Percentiles rank a stretch among this genome's conserved stretches.
phyloP scores from a whole-genome alignment of 257 asterid genomes.

The Capsicum baccatum region DNA sequence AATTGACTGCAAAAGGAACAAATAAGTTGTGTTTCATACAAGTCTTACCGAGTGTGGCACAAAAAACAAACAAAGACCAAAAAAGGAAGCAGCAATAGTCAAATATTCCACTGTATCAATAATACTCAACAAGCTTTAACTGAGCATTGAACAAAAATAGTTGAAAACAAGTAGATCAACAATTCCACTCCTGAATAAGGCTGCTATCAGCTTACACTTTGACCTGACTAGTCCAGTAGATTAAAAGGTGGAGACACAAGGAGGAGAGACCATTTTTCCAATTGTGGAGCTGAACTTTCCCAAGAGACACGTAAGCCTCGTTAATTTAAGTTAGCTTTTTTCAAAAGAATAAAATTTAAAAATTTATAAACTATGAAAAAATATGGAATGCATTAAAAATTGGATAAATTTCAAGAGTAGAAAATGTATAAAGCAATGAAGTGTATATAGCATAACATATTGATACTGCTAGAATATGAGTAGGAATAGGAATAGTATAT shows the following conservation, averaged over 20 bases:
- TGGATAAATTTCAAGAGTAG: neutral
- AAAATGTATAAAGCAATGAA: neutral
- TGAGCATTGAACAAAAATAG: neutral
- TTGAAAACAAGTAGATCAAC: neutral
- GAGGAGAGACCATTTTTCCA: neutral
- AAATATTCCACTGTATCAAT: neutral
- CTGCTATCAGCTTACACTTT: neutral
- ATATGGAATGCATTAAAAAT: neutral
- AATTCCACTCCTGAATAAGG: neutral
- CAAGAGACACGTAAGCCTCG: neutral
- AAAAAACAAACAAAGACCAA: slow-evolving; percentile 13
- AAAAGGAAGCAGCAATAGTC: neutral
- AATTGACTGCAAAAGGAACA: slow-evolving; percentile 62
- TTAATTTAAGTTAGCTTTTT: neutral
- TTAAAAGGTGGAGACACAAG: slow-evolving; percentile 1
- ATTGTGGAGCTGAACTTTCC: neutral
- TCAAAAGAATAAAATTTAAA: neutral
- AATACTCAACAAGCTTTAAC: neutral
- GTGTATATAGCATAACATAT: neutral
- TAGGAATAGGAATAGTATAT: too few species aligned
- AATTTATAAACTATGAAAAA: neutral
- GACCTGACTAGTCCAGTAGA: neutral
- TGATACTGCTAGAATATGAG: neutral
- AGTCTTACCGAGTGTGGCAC: slow-evolving; percentile 7
- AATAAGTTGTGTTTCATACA: slow-evolving; percentile 18